Evolutionary conservation across 1,284 basidiomycete genomes (phyloP).

Genomic region (Puccinia coronata): DNA sequence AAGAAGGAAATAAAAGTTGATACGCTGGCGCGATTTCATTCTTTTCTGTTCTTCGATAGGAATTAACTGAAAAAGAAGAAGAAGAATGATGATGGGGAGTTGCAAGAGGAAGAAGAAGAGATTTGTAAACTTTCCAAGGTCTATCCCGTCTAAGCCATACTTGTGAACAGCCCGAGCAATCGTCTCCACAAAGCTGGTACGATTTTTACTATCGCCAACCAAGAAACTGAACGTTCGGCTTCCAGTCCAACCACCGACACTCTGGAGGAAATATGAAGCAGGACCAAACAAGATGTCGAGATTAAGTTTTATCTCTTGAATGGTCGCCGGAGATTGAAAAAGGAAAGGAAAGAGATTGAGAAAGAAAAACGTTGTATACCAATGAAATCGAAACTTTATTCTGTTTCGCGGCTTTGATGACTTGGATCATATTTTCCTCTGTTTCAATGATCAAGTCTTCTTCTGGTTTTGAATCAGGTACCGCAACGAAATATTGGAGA

Average conservation of each 20-base stretch:
- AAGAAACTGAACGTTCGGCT: conserved; percentile 36
- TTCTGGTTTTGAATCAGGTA: not conserved
- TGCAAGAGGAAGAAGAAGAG: too few species aligned
- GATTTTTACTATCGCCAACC: conserved; percentile 20
- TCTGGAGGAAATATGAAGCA: not conserved
- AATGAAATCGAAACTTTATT: conserved; percentile 42
- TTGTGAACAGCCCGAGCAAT: conserved; percentile 20
- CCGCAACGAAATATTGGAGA: conserved; percentile 45
- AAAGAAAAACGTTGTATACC: not conserved
- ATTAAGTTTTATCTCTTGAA: too few species aligned
- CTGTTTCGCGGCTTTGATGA: conserved; percentile 26
- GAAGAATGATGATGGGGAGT: not conserved
- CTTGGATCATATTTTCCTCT: conserved; percentile 33
- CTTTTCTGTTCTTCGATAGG: too few species aligned
- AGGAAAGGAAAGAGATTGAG: not conserved
- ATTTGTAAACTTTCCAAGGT: conserved; percentile 32
- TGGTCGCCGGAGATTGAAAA: too few species aligned
- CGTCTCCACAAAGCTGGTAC: conserved; percentile 21
- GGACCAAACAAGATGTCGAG: too few species aligned
- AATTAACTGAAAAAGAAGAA: too few species aligned
- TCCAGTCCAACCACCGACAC: conserved; percentile 41
- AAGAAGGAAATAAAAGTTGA: too few species aligned
- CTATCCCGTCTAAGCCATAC: conserved; percentile 28
- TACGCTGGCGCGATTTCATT: too few species aligned
- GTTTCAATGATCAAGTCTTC: conserved; percentile 34